These are phyloP conservation scores for Rubia tinctorum DNA, from an alignment of 305 asterid genomes.

Conservation along the genomic window DNA sequence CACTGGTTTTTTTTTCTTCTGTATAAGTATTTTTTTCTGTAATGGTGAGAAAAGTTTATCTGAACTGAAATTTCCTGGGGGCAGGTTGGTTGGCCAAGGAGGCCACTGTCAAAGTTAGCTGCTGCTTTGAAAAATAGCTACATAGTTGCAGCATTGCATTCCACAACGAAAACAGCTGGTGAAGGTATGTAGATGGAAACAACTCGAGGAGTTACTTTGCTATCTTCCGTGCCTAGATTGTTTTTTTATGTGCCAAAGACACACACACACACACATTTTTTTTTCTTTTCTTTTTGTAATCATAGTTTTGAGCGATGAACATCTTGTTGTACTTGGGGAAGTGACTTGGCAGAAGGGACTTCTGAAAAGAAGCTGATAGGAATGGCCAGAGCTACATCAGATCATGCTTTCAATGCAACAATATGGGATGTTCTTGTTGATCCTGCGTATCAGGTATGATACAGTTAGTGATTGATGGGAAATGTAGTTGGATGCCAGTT, in stretches of 20 bases:
- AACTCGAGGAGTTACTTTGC: not conserved
- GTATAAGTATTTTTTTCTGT: not conserved
- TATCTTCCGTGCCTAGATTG: not conserved
- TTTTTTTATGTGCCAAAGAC: not conserved
- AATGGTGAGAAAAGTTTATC: not conserved
- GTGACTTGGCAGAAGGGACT: constrained; percentile 88
- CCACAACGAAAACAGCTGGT: constrained; percentile 49
- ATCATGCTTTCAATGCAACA: constrained; percentile 98
- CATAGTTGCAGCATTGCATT: constrained; percentile 86
- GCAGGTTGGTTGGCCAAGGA: constrained; percentile 99
- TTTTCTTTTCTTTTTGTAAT: not conserved
- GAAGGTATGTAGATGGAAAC: constrained; percentile 47
- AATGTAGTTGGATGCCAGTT: not conserved
- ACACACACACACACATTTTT: not conserved
- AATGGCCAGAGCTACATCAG: constrained; percentile 99
- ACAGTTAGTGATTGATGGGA: not conserved
- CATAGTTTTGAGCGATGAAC: constrained; percentile 61
- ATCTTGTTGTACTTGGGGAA: constrained; percentile 86
- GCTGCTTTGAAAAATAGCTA: constrained; percentile 94
- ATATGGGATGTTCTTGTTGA: constrained; percentile 99
- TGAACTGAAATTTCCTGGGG: not conserved
- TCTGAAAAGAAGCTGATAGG: constrained; percentile 84
- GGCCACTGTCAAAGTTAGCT: constrained; percentile 88
- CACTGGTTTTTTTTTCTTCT: not conserved
- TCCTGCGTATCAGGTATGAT: constrained; percentile 88